Evolutionary conservation across 1,139 yeast species (phyloP).

Genomic region (Arxiozyma slooffiae): DNA sequence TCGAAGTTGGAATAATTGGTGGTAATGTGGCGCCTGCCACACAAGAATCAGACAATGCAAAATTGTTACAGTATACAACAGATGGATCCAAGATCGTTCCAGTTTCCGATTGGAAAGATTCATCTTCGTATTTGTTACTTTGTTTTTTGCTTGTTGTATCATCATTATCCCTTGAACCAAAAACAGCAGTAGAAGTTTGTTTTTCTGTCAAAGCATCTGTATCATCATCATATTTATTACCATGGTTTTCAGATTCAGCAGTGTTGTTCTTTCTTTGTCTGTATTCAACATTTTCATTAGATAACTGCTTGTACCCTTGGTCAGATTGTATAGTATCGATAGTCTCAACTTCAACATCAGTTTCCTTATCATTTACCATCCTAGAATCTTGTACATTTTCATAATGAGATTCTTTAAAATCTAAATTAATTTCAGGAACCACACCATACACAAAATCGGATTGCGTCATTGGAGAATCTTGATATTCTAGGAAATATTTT

Average conservation of each 20-base stretch:
- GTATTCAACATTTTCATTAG: background rate
- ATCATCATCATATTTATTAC: background rate
- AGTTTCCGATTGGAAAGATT: background rate
- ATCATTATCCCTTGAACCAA: background rate
- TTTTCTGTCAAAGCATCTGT: background rate
- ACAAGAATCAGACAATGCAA: constrained; percentile 13
- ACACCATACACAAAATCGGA: background rate
- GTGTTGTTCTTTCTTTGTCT: background rate
- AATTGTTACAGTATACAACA: constrained; percentile 1
- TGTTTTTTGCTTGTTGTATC: background rate
- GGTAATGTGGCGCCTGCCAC: constrained; percentile 33
- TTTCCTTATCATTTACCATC: background rate
- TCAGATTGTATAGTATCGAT: background rate
- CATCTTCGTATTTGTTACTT: background rate
- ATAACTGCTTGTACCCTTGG: background rate
- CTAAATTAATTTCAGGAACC: background rate
- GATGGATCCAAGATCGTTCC: constrained; percentile 4
- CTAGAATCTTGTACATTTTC: too few relatives aligned
- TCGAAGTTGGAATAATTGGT: constrained; percentile 29
- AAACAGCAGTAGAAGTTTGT: background rate
- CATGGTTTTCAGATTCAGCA: background rate
- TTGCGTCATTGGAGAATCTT: background rate
- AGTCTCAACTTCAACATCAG: constrained; percentile 1
- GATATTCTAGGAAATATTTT: constrained; percentile 11
- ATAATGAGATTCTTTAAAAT: background rate